Evolutionary conservation across 2,329 filamentous ascomycete species (phyloP).

Genomic region (Fusarium nisikadoi): DNA sequence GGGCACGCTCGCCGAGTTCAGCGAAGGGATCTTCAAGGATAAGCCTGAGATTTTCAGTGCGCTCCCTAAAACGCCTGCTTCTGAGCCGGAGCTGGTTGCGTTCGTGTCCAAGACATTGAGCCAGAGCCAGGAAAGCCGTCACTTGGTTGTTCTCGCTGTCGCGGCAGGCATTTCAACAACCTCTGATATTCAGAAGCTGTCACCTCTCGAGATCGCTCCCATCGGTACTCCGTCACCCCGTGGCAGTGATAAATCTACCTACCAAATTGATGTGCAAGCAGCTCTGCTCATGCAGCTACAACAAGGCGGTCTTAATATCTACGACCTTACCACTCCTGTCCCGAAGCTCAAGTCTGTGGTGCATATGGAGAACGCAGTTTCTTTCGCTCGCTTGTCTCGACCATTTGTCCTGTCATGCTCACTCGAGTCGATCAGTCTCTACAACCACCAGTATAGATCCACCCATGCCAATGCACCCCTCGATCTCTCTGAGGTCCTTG

Average conservation of each 20-base stretch:
- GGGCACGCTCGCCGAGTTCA: constrained; percentile 59
- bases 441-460: constrained; percentile 75
- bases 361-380: constrained; percentile 62
- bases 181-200: constrained; percentile 50
- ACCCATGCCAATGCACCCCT: constrained; percentile 62
- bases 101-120: constrained; percentile 57
- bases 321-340: constrained; percentile 70
- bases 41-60: constrained; percentile 63
- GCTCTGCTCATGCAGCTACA: constrained; percentile 72
- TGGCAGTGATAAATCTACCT: constrained; percentile 46
- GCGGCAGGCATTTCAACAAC: constrained; percentile 39
- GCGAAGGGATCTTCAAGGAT: constrained; percentile 66
- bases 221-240: constrained; percentile 44
- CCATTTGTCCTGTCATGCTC: constrained; percentile 74
- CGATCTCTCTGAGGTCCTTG: constrained; percentile 55
- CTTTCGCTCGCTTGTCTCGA: constrained; percentile 74
- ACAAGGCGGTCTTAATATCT: constrained; percentile 65
- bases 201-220: constrained; percentile 54
- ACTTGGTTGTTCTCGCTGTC: constrained; percentile 50
- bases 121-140: constrained; percentile 45
- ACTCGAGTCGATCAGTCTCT: constrained; percentile 65
- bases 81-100: constrained; percentile 63
- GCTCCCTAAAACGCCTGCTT: constrained; percentile 59
- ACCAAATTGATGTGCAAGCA: constrained; percentile 70
- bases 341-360: constrained; percentile 69